Evolutionary conservation across 2,329 filamentous ascomycete species (phyloP), one percentile per base, ranked within the genome.

Genomic region (Pyrenochaeta sp.): DNA sequence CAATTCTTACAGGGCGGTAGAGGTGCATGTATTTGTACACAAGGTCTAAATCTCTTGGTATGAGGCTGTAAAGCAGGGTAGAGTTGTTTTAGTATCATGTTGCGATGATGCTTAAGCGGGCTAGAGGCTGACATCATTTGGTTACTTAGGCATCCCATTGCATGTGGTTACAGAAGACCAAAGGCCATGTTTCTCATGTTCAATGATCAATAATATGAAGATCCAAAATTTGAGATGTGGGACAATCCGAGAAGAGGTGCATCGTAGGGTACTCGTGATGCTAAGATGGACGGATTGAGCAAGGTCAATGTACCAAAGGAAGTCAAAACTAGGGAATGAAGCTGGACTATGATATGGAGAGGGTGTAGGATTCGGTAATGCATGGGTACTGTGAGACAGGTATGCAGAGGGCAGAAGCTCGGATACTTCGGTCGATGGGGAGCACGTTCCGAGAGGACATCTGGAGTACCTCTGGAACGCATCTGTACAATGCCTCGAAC

Each of bases 361-460:
- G 27, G 14, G 15, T 13, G 6, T 6, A 18, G 27, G 11, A 6
- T 7, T 30, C 7, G 7, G 14, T 13, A 28, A 15, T 32, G 20
- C 3, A 21, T 13, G 20, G 15, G 4, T 2, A 17, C n/a, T 4
- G 11, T 31, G 29, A 5, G n/a, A n/a, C 18, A 4, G 18, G 29
- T 9, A 31, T 15, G 17, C 9, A 4, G 5, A 6, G 14, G 6
- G 14, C 11, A 17, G 18, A 9, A 36, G 24, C 17, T 39, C 19
- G 27, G 29, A 8, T 22, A 23, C 31, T 15, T 22, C 17, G 39
- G 29, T 35, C 24, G 14, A 19, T 27, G 21, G 24, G 39, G 26
- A 42, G 21, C 30, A 11, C 18, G 14, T 7, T 14, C 24, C 36
- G 9, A n/a, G 27, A 17, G 19, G n/a, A 13, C n/a, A n/a, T n/a